Percentiles rank a stretch among this genome's conserved stretches.
Evolutionary conservation across 345 rosid genomes (phyloP).

Genomic region (Acer yangbiense): DNA sequence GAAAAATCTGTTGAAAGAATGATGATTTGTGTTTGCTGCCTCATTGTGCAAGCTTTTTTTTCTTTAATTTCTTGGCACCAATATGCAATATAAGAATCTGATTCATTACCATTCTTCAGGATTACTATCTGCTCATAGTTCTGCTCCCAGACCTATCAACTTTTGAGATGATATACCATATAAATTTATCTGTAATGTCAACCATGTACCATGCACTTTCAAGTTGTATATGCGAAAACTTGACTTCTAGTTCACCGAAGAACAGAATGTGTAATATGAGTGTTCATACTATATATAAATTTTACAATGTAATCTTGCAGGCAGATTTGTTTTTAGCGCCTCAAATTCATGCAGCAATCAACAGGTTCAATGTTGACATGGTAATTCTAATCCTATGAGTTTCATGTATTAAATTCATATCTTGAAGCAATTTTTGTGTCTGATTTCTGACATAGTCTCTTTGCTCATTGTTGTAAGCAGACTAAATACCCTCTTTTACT

Average conservation of each 20-base stretch:
- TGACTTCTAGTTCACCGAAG: no score
- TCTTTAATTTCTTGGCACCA: neutral
- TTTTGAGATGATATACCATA: neutral
- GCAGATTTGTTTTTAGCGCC: constrained; percentile 86
- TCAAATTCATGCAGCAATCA: constrained; percentile 53
- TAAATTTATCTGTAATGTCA: neutral
- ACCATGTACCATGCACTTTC: neutral
- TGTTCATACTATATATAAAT: neutral
- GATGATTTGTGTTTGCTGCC: neutral
- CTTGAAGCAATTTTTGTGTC: neutral
- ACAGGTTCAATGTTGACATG: constrained; percentile 67
- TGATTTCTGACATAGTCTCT: neutral
- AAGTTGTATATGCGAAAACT: neutral
- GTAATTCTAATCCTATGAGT: constrained; percentile 36
- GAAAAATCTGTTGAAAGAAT: neutral
- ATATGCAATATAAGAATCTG: no score
- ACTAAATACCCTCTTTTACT: constrained; percentile 55
- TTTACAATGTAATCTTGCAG: constrained; percentile 41
- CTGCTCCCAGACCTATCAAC: neutral
- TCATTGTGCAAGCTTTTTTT: neutral
- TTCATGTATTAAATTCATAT: neutral
- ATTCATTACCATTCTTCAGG: neutral
- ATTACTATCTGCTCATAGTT: neutral
- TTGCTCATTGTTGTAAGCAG: constrained; percentile 31
- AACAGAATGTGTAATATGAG: neutral